These are phyloP conservation scores for Rhizopogon salebrosus DNA, from an alignment of 768 basidiomycete genomes.

Conservation along the genomic window DNA sequence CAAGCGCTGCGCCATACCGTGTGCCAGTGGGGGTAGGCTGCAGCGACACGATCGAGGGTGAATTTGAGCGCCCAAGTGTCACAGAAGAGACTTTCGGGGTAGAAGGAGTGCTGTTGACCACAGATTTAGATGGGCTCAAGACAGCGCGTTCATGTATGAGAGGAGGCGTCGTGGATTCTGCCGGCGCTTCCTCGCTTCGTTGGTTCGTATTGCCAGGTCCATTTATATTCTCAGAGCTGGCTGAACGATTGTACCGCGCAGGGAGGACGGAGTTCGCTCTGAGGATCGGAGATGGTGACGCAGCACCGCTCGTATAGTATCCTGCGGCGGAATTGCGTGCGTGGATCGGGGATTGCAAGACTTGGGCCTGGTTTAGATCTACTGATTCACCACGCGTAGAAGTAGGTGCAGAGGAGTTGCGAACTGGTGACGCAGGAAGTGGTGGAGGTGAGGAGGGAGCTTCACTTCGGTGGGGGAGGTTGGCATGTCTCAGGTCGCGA, in stretches of 20 bases:
- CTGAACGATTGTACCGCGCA: constrained; percentile 27
- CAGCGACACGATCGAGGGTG: constrained; percentile 22
- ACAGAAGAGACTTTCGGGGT: constrained; percentile 5
- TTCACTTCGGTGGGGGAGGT: constrained; percentile 50
- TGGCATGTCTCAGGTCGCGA: constrained; percentile 64
- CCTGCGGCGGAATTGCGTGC: constrained; percentile 20
- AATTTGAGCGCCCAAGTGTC: not conserved
- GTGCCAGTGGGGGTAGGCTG: constrained; percentile 53
- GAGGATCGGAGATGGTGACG: constrained; percentile 27
- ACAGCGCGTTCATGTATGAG: too few relatives aligned
- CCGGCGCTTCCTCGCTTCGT: constrained; percentile 21
- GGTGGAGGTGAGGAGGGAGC: constrained; percentile 27
- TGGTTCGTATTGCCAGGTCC: not conserved
- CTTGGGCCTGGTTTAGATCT: constrained; percentile 22
- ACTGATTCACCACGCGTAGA: constrained; percentile 23
- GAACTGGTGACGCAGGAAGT: constrained; percentile 25
- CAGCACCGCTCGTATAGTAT: constrained; percentile 5
- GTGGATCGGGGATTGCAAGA: constrained; percentile 22
- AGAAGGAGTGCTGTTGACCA: not conserved
- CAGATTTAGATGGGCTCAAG: constrained; percentile 34
- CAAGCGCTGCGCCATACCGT: constrained; percentile 57
- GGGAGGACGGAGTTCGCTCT: constrained; percentile 38
- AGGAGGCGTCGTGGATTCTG: constrained; percentile 20
- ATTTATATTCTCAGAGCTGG: constrained; percentile 17
- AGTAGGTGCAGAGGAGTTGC: constrained; percentile 18